These are phyloP conservation scores for Eucalyptus leucophloia DNA, from an alignment of 345 rosid species.

Conservation along the genomic window DNA sequence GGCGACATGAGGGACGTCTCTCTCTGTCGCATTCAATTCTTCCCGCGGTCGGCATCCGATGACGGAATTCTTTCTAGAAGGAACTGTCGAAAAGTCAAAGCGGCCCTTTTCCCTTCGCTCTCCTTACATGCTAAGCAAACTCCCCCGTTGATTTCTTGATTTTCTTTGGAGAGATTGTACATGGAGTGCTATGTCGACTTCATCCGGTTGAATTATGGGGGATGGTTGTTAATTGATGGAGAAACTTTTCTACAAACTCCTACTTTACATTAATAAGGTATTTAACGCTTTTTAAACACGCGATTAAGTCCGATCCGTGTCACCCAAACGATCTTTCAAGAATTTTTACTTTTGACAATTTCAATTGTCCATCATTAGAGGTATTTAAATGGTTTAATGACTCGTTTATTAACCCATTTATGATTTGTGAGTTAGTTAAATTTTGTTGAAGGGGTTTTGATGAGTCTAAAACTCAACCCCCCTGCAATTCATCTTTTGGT, in stretches of 20 bases:
- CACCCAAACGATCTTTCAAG: accelerated
- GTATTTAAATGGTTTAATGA: too few relatives aligned
- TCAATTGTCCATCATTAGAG: neutral
- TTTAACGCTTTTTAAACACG: too few relatives aligned
- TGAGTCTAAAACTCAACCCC: neutral
- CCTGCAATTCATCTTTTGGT: neutral
- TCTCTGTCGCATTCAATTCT: neutral
- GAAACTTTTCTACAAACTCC: neutral
- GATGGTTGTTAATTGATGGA: neutral
- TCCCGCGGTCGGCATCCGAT: neutral
- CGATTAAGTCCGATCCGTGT: accelerated
- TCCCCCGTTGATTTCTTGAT: neutral
- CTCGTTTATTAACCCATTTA: too few relatives aligned
- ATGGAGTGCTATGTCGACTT: neutral
- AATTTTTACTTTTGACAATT: accelerated
- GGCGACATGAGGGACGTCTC: neutral
- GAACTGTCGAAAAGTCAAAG: neutral
- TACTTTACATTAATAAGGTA: too few relatives aligned
- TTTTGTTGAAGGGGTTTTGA: neutral
- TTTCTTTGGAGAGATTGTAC: neutral
- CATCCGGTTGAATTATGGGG: neutral
- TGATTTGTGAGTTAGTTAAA: too few relatives aligned
- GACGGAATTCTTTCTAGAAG: neutral
- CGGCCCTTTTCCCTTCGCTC: neutral
- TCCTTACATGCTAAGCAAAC: neutral